phyloP scores from a whole-genome alignment of 208 protist species.

The Acanthamoeba sp. region DNA sequence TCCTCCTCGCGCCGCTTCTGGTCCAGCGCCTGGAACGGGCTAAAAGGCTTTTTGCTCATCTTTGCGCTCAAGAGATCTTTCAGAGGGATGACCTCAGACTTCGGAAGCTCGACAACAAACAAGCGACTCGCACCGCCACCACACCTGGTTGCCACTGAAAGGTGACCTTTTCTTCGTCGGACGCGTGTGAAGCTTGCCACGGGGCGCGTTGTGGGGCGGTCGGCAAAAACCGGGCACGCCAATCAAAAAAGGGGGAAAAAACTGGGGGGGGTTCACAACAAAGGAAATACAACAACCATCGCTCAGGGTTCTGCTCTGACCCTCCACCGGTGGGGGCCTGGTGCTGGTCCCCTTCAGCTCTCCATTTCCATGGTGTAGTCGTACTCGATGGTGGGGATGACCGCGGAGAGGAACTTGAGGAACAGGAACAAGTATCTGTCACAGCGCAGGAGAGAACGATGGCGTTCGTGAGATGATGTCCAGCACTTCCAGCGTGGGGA shows the following conservation, averaged over 20 bases:
- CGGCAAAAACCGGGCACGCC: not conserved
- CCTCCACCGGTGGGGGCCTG: no score
- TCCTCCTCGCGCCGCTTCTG: slow-evolving; percentile 56
- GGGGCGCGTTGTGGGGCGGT: not conserved
- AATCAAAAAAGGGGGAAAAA: not conserved
- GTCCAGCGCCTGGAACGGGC: slow-evolving; percentile 60
- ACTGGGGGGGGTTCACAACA: not conserved
- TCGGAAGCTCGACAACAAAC: no score
- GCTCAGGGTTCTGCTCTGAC: no score
- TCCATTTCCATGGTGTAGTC: slow-evolving; percentile 95
- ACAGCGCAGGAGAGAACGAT: not conserved
- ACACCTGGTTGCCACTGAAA: no score
- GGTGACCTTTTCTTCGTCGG: no score
- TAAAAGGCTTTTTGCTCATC: slow-evolving; percentile 72
- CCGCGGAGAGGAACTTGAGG: slow-evolving; percentile 96
- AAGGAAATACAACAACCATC: not conserved
- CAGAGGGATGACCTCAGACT: no score
- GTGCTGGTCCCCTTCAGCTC: not conserved
- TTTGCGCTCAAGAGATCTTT: not conserved
- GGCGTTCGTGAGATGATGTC: not conserved
- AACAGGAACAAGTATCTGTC: slow-evolving; percentile 92
- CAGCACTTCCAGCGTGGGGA: not conserved
- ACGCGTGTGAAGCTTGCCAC: no score
- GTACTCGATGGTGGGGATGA: slow-evolving; percentile 98
- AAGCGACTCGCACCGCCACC: no score